A percentile compares a stretch with the other conserved stretches of the same genome.
These are phyloP conservation scores for Vitis amurensis DNA, from an alignment of 164 flowering plant species.

Conservation along the genomic window DNA sequence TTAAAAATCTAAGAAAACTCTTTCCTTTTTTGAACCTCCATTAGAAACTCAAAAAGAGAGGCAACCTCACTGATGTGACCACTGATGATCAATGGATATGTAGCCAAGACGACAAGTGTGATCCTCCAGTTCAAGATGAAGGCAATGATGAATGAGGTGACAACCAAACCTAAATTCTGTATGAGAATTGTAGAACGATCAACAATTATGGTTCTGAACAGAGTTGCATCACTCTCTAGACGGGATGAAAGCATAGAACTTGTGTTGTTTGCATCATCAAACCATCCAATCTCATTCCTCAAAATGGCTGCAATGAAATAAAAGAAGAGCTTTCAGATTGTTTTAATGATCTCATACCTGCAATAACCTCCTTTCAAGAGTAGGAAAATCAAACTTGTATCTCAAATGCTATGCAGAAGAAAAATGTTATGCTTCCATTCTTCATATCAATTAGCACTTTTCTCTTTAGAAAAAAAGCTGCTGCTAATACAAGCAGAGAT, in stretches of 20 bases:
- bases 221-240: conserved; percentile 79
- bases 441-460: too few relatives aligned
- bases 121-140: conserved; percentile 94
- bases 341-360: too few relatives aligned
- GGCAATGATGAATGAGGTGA: conserved; percentile 73
- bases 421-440: too few relatives aligned
- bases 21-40: neutral
- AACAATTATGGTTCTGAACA: conserved; percentile 72
- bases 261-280: conserved; percentile 67
- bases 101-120: conserved; percentile 79
- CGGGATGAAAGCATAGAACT: conserved; percentile 86
- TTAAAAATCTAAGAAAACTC: too few relatives aligned
- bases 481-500: neutral
- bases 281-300: conserved; percentile 93
- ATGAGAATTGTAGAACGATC: conserved; percentile 81
- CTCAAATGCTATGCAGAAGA: too few relatives aligned
- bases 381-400: too few relatives aligned
- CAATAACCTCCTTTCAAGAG: too few relatives aligned
- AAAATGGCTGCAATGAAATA: conserved; percentile 64
- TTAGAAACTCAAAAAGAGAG: neutral
- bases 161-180: conserved; percentile 64
- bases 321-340: neutral
- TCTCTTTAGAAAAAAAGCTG: too few relatives aligned
- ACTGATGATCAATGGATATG: conserved; percentile 74
- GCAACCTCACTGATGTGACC: conserved; percentile 93